Base-by-base conservation (phyloP, 2,329 filamentous ascomycete species). In the Alternaria triticina region DNA sequence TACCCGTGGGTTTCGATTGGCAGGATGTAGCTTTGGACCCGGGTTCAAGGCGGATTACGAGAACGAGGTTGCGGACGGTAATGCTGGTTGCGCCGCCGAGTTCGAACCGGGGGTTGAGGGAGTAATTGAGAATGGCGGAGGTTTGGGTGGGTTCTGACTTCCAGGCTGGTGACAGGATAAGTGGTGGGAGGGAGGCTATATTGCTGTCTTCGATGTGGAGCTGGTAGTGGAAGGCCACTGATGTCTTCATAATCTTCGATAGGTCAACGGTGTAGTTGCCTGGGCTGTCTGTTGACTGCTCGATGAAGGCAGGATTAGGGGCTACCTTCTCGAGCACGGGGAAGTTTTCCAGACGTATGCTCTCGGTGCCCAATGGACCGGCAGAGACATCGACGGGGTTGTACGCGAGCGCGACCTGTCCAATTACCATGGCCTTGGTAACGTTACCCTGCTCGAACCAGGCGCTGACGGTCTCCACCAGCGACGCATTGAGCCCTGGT, bases 201-300 rank as follows among this genome's bases (percentile, higher is more conserved):
- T 84, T 85, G 36, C 81, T 76, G 52, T 70, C 63, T 30, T 94
- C 89, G 28, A 92, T 81, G 70, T 96, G 92, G 11, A 97, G 85
- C 73, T 94, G 92, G 80, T 98, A 99, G 63, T 96, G 97, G 83
- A 99, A 98, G 8, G 91, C 95, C 7, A 95, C 89, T 0, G 90
- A 87, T 2, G 92, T 90, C 72, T 90, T 89, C 65, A 85, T 82
- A 67, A 97, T 87, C 75, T 90, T 89, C 13, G 89, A 85, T 7
- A 96, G 82, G 65, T 94, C 88, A 30, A 99, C 83, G 0, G 84
- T 87, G 81, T 96, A 99, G 75, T 95, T 90, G 62, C 96, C 94
- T 4, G 91, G 86, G 61, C 87, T 89, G 10, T 90, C 88, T 1
- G 85, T 75, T 1, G 87, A 84, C 70, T 93, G 91, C 30, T 90